Conservation (phyloP, 768 basidiomycete genomes). For the Boletellus ananiceps region DNA sequence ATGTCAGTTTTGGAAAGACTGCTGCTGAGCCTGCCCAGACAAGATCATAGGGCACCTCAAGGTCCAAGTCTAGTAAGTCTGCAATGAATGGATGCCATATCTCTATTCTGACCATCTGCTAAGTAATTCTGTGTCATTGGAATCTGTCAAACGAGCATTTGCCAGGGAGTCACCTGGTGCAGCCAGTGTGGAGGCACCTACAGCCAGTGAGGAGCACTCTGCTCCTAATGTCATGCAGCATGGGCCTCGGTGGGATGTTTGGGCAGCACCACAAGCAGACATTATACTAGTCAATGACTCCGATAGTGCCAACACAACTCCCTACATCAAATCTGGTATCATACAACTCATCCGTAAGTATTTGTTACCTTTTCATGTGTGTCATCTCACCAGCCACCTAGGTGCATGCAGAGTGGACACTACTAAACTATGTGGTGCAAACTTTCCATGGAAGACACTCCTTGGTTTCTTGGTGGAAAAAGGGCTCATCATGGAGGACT, state of each 20-base stretch:
- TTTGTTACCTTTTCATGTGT: not conserved
- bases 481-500: not conserved
- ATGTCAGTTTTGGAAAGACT: not conserved
- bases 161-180: not conserved
- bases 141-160: not conserved
- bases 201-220: too few relatives aligned
- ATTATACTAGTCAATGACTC: too few relatives aligned
- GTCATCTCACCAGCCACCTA: too few relatives aligned
- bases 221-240: too few relatives aligned
- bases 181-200: not conserved
- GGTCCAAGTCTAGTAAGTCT: not conserved
- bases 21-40: not conserved
- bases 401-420: not conserved
- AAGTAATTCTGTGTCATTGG: not conserved
- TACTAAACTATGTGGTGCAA: not conserved
- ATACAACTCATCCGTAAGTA: not conserved
- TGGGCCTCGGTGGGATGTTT: too few relatives aligned
- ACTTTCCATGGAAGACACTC: slow-evolving; percentile 3
- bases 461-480: not conserved
- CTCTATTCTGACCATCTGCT: not conserved
- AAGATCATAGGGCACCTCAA: not conserved
- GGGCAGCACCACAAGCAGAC: too few relatives aligned
- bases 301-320: too few relatives aligned
- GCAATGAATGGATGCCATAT: too few relatives aligned
- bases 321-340: not conserved